Evolutionary conservation across 2,329 filamentous ascomycete species (phyloP).

Genomic region (Balansia obtecta): DNA sequence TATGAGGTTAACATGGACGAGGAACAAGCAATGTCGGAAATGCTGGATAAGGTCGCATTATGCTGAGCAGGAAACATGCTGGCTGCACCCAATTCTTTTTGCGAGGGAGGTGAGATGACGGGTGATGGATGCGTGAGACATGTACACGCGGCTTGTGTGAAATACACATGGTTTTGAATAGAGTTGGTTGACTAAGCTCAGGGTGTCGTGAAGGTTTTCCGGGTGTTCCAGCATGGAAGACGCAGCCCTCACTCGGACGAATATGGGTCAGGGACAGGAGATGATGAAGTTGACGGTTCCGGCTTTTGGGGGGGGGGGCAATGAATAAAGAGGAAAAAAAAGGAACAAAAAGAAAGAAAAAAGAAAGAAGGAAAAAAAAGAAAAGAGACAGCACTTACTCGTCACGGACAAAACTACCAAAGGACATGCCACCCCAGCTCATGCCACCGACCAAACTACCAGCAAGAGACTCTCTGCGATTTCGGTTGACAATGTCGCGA

Average conservation of each 20-base stretch:
- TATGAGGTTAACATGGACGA: background rate
- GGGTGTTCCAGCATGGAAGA: no score
- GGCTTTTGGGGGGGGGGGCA: no score
- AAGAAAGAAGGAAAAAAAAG: background rate
- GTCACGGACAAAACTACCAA: slow-evolving; percentile 93
- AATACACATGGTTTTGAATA: no score
- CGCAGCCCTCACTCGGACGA: no score
- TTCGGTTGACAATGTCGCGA: slow-evolving; percentile 43
- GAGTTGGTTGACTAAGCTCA: no score
- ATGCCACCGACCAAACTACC: slow-evolving; percentile 66
- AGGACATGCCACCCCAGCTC: slow-evolving; percentile 94
- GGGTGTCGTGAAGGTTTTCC: no score
- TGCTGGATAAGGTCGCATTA: background rate
- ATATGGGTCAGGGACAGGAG: no score
- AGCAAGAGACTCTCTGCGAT: slow-evolving; percentile 48
- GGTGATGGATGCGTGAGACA: background rate
- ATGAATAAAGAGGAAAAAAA: background rate
- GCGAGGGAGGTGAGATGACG: background rate
- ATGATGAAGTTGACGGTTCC: no score
- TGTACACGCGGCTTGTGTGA: no score
- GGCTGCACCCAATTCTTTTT: no score
- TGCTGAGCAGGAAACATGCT: no score
- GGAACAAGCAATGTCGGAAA: background rate
- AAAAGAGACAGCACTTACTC: slow-evolving; percentile 55
- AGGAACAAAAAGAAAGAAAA: background rate